phyloP scores from a whole-genome alignment of 1,284 basidiomycete genomes.

The Boletus sp. region DNA sequence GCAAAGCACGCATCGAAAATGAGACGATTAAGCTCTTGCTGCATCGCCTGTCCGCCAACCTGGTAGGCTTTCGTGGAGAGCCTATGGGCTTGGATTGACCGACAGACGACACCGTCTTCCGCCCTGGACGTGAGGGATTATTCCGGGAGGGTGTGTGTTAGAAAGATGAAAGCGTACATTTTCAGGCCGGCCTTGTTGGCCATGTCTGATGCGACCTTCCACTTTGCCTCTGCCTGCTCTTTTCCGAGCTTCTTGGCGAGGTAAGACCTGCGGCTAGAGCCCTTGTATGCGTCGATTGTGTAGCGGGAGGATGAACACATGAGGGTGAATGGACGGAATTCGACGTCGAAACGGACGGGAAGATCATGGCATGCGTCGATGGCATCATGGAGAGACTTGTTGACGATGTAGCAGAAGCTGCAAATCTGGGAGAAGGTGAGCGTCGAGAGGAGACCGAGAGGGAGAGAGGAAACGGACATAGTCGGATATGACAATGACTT shows the following conservation, averaged over 20 bases:
- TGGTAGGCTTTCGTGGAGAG: slow-evolving; percentile 68
- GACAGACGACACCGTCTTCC: slow-evolving; percentile 58
- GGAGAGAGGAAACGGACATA: slow-evolving; percentile 45
- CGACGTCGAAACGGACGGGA: slow-evolving; percentile 64
- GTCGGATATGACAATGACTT: slow-evolving; percentile 68
- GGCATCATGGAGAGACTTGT: slow-evolving; percentile 67
- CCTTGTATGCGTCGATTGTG: slow-evolving; percentile 43
- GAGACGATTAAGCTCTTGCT: slow-evolving; percentile 52
- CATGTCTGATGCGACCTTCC: slow-evolving; percentile 45
- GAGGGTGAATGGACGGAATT: slow-evolving; percentile 70
- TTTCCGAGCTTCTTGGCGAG: slow-evolving; percentile 53
- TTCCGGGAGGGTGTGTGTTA: background rate
- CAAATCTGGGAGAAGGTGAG: slow-evolving; percentile 47
- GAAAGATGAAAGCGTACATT: slow-evolving; percentile 50
- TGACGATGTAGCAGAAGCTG: slow-evolving; percentile 71
- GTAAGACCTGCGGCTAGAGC: slow-evolving; percentile 35
- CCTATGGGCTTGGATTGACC: slow-evolving; percentile 69
- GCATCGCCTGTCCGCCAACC: slow-evolving; percentile 60
- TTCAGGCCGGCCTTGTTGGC: slow-evolving; percentile 60
- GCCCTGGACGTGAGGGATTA: slow-evolving; percentile 34
- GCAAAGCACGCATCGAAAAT: slow-evolving; percentile 69
- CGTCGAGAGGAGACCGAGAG: slow-evolving; percentile 4
- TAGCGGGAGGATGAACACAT: slow-evolving; percentile 46
- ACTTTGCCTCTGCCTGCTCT: slow-evolving; percentile 49
- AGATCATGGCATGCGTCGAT: slow-evolving; percentile 58